Evolutionary conservation across 805 yeast species (phyloP), one percentile per base, ranked within the genome.

Genomic region (Clavispora asparagi): DNA sequence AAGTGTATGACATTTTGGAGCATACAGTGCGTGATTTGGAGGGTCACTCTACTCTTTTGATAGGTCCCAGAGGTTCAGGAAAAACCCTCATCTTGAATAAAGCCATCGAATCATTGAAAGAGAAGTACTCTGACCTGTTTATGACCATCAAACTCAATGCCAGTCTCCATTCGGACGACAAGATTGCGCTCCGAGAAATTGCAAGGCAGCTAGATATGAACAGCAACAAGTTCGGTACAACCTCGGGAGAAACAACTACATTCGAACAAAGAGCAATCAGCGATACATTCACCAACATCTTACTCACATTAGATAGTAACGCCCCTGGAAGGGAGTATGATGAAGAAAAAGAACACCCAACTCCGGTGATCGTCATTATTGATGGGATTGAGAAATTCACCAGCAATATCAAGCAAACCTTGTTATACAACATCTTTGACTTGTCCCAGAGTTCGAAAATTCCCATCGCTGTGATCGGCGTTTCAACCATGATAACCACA

Each of bases 381-480:
- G 98, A 94, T 47, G 95, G 91, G 56, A 78, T 92, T 47, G 97
- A 94, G 45, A 71, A 74, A 33, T 94, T 85, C 66, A 83, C 96
- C 0, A 69, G 71, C 11, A 82, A 79, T 46, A 73, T 77, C 12
- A 83, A 87, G 52, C 99, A 94, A 62, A 86, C 96, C 0, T 69
- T 94, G 42, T 66, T 94, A 6, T 94, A 94, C 62, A 92, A 91
- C 56, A 67, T 94, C 39, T 87, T 94, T 60, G 98, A 94, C 57
- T 72, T 91, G 56, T 82, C 96, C 1, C 96, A 89, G 59, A 76
- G 68, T 46, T 74, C 81, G 16, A 73, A 78, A 2, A 73, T 79
- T 1, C 95, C 97, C 1, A 81, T 91, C 6, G 78, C 94, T 43
- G 87, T 92, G 6, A 63, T 94, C 40, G 97, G 98, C 1, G 65